These are phyloP conservation scores for Neophaeococcomyces mojaviensis DNA, from an alignment of 2,329 filamentous ascomycete species.

Conservation along the genomic window DNA sequence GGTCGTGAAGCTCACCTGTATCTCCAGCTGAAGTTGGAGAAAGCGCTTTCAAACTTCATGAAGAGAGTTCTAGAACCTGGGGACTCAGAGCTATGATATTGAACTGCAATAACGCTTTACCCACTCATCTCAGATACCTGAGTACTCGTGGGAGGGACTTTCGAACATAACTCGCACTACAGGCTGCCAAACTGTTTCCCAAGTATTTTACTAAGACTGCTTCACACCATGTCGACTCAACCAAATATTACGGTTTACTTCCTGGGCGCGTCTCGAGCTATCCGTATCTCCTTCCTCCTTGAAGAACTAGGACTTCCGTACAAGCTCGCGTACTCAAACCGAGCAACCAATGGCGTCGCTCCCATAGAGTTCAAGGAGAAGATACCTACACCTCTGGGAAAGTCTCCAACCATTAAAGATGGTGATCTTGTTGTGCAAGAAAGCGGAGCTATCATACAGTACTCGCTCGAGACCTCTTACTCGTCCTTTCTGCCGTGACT, in stretches of 20 bases:
- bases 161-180: no score
- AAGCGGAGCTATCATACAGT: constrained; percentile 43
- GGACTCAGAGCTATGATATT: no score
- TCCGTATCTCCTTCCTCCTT: constrained; percentile 71
- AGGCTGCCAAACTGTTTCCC: no score
- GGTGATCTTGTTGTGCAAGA: constrained; percentile 35
- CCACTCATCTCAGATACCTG: no score
- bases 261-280: constrained; percentile 36
- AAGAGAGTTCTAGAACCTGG: no score
- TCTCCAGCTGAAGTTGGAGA: no score
- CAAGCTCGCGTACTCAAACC: constrained; percentile 69
- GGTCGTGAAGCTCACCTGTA: no score
- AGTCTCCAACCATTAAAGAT: constrained; percentile 39
- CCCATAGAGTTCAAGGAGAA: constrained; percentile 44
- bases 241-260: constrained; percentile 39
- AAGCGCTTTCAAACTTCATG: no score
- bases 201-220: no score
- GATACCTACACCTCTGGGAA: constrained; percentile 37
- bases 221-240: constrained; percentile 3
- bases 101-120: no score
- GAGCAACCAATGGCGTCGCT: constrained; percentile 48
- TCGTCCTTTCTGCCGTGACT: no score
- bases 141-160: no score
- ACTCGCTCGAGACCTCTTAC: constrained; percentile 12
- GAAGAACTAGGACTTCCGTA: constrained; percentile 74